Evolutionary conservation across 1,139 yeast species (phyloP).

Genomic region (Petasospora fabianii): DNA sequence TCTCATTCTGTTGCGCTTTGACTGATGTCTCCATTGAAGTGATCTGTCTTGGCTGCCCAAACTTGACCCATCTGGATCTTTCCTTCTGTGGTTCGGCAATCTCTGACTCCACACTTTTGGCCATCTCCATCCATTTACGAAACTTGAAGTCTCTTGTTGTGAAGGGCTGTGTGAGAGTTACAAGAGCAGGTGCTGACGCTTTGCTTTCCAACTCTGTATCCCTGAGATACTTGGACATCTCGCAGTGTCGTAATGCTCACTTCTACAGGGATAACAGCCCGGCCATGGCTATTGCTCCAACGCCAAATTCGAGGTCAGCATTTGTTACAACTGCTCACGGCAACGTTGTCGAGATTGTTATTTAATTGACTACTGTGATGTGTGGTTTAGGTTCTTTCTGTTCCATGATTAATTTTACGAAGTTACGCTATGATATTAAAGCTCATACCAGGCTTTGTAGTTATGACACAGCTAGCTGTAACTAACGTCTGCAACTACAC

Average conservation of each 20-base stretch:
- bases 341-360: slow-evolving; percentile 52
- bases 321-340: slow-evolving; percentile 54
- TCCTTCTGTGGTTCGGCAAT: slow-evolving; percentile 81
- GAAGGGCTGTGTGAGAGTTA: slow-evolving; percentile 71
- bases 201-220: slow-evolving; percentile 55
- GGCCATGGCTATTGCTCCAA: slow-evolving; percentile 51
- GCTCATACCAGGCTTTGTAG: background rate
- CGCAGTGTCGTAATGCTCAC: slow-evolving; percentile 65
- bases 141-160: slow-evolving; percentile 46
- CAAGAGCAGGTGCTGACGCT: slow-evolving; percentile 71
- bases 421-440: slow-evolving; percentile 1
- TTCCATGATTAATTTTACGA: slow-evolving; percentile 3
- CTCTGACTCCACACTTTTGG: slow-evolving; percentile 62
- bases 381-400: background rate
- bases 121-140: slow-evolving; percentile 54
- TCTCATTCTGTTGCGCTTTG: slow-evolving; percentile 73
- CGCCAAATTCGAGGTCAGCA: slow-evolving; percentile 51
- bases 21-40: slow-evolving; percentile 67
- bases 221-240: slow-evolving; percentile 51
- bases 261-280: slow-evolving; percentile 54
- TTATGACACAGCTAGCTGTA: background rate
- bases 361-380: slow-evolving; percentile 13
- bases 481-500: background rate
- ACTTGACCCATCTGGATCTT: slow-evolving; percentile 49
- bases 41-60: slow-evolving; percentile 60